Evolutionary conservation across 495 filamentous ascomycete genomes (phyloP).

Genomic region (Delitschia confertaspora): DNA sequence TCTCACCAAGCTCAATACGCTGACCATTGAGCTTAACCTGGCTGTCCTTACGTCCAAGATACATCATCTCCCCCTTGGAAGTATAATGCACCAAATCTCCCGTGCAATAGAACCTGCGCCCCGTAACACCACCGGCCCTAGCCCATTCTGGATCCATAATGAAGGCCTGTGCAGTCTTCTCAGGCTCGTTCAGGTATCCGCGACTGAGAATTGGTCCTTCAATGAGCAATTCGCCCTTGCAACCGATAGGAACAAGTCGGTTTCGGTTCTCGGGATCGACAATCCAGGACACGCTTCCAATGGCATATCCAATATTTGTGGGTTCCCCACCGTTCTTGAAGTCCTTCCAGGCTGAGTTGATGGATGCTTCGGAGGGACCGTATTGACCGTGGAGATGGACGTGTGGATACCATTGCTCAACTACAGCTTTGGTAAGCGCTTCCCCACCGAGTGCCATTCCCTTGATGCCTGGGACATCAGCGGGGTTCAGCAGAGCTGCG

Average conservation of each 20-base stretch:
- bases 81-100: slow-evolving; percentile 28
- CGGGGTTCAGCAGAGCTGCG: slow-evolving; percentile 12
- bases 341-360: slow-evolving; percentile 18
- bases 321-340: slow-evolving; percentile 19
- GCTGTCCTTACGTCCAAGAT: slow-evolving; percentile 28
- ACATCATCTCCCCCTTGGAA: slow-evolving; percentile 24
- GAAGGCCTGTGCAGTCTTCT: slow-evolving; percentile 22
- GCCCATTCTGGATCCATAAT: slow-evolving; percentile 20
- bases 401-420: slow-evolving; percentile 10
- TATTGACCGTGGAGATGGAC: slow-evolving; percentile 19
- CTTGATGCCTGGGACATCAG: slow-evolving; percentile 16
- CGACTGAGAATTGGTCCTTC: slow-evolving; percentile 28
- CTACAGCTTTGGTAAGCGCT: slow-evolving; percentile 12
- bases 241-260: slow-evolving; percentile 20
- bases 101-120: slow-evolving; percentile 28
- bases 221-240: slow-evolving; percentile 22
- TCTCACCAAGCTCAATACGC: slow-evolving; percentile 30
- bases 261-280: slow-evolving; percentile 14
- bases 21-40: slow-evolving; percentile 31
- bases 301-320: slow-evolving; percentile 23
- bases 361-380: slow-evolving; percentile 19
- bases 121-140: not conserved
- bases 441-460: slow-evolving; percentile 16
- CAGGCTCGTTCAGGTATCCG: slow-evolving; percentile 24
- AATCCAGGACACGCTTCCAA: slow-evolving; percentile 24